Conservation (phyloP, 2,329 filamentous ascomycete species). For the Hypoxylon sp. region DNA sequence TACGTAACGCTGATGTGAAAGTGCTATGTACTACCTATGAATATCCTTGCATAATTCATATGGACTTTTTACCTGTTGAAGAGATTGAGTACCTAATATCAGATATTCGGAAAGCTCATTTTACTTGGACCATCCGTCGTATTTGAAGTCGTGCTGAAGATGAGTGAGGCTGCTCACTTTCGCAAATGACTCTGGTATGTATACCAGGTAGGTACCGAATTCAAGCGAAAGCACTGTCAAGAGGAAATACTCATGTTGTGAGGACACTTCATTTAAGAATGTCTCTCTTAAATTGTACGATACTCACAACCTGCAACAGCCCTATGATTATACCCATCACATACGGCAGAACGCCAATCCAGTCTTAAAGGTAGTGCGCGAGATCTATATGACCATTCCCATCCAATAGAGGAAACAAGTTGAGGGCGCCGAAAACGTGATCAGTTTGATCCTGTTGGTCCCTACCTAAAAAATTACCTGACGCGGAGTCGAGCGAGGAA, state of each 20-base stretch:
- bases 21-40: not conserved
- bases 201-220: no score
- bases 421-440: constrained; percentile 61
- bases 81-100: not conserved
- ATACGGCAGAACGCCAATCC: not conserved
- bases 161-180: no score
- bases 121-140: not conserved
- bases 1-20: constrained; percentile 36
- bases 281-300: no score
- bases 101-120: not conserved
- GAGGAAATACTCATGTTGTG: no score
- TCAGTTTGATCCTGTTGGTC: constrained; percentile 59
- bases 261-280: no score
- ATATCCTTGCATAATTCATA: not conserved
- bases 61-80: not conserved
- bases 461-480: constrained; percentile 54
- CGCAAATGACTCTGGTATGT: no score
- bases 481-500: constrained; percentile 32
- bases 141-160: not conserved
- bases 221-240: no score
- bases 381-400: constrained; percentile 68
- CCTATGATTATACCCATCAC: not conserved
- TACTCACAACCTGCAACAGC: not conserved
- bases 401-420: constrained; percentile 67
- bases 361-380: constrained; percentile 52